Evolutionary conservation across 2,329 filamentous ascomycete species (phyloP), one percentile per base, ranked within the genome.

Genomic region (Ophiostoma perfectum): DNA sequence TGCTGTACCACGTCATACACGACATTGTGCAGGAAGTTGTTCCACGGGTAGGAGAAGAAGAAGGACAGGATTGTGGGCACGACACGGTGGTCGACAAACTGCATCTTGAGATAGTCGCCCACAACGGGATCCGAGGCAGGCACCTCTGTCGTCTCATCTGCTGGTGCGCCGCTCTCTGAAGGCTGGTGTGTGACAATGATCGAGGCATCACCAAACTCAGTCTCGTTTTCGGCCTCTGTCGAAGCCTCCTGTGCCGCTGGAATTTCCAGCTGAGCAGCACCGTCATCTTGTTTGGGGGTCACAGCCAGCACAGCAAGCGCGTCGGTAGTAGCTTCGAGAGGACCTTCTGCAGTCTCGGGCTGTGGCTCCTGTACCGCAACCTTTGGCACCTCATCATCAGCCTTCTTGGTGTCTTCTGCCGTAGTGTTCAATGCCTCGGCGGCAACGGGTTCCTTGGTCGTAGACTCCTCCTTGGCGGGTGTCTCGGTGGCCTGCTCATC

Each of bases 1-100:
- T 99, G 95, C 78, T 99, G 95, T 60, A 99, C 92, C 75, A 99
- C 93, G 77, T 99, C 95, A 77, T 99, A 99, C 64, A 99, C 95
- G 60, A 99, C 95, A 75, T 99, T 99, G 80, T 99, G 95, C 62
- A 99, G 84, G 76, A 99, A 99, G 78, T 99, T 99, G 79, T 99
- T 99, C 95, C 95, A 99, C 0, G 95, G 94, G 75, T 98, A 99
- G 70, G 90, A 88, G 82, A 99, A 99, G 80, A 99, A 99, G 81
- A 98, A 98, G 69, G 93, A 91, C 92, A 99, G 80, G 74, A 99
- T 98, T 2, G 93, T 97, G 41, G 95, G 95, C 67, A 99, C 93
- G 71, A 99, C 95, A 72, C 88, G 87, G 78, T 98, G 88, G 78
- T 97, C 90, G 38, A 98, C 93, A 80, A 99, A 98, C 79, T 94